Base-by-base conservation (phyloP, 2,329 filamentous ascomycete genomes). In the Cladosporium sp. region DNA sequence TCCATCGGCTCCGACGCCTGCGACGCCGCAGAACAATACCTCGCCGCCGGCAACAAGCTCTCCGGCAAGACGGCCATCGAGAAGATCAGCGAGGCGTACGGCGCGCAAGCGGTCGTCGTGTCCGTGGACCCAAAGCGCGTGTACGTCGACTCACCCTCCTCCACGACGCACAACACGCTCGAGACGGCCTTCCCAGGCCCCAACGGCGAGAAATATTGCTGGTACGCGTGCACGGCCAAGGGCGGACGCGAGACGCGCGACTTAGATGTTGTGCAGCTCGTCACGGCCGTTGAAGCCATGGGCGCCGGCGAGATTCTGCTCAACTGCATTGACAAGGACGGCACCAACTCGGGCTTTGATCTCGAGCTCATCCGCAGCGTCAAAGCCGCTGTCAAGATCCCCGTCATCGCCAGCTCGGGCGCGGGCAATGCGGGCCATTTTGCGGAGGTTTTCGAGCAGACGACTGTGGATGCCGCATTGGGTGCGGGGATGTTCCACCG, bases 401-500 rank as follows among this genome's bases (percentile, higher is more conserved):
- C 93, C 6, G 93, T 98, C 43, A 95, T 98, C 70, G 91, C 93
- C 12, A 93, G 87, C 22, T 95, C 88, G 66, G 93, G 93, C 35
- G 93, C 93, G 2, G 93, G 93, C 1, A 83, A 85, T 59, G 92
- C 93, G 2, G 79, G 67, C 0, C 93, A 98, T 71, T 98, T 98
- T 65, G 78, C 83, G 45, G 87, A 97, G 65, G 93, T 97, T 1
- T 98, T 98, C 69, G 75, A 80, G 50, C 75, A 86, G 71, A 97
- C 93, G 7, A 76, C 77, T 13, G 92, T 92, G 3, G 93, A 98
- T 75, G 93, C 93, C 43, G 93, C 93, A 22, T 73, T 98, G 53
- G 93, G 93, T 3, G 93, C 93, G 7, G 93, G 93, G 47, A 98
- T 98, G 85, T 98, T 98, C 71, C 93, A 98, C 72, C 77, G 93